Base-by-base conservation (phyloP, 78 protist genomes). In the Chrysochromulina parva region DNA sequence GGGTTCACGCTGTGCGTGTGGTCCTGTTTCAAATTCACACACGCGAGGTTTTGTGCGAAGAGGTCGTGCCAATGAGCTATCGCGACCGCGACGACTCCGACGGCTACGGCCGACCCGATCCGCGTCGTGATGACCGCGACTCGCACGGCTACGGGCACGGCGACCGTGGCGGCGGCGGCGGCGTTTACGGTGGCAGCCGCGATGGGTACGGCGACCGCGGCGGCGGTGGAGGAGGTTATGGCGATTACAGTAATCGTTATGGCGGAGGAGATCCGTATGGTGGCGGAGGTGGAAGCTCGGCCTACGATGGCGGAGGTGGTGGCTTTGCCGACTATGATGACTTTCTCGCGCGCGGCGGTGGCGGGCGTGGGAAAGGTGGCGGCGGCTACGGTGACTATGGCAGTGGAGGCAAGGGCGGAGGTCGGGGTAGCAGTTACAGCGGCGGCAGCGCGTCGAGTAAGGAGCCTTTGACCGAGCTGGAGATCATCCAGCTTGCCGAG, bases 81-180 rank as follows among this genome's bases (percentile, higher is more conserved):
- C 38, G 38, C 38, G 38, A 38, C 38, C 38, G 38, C 38, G 62
- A 58, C 62, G 62, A 58, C 62, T 58, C 13, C 62, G 24, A 13
- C 62, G 24, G 13, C 62, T 7, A 58, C 62, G 62, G 62, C 24
- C 62, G 62, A 13, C 62, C 24, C 62, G 62, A 58, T 13, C 24
- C 7, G 7, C 62, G 62, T 7, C 24, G 13, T 7, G 62, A 58
- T 13, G 7, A 58, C 62, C 62, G 62, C 13, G 62, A 58, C 62
- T 13, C 24, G 24, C 24, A 58, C 62, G 24, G 62, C 62, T 7
- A 58, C 62, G 24, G 62, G 24, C 24, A 58, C 62, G 24, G 62
- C 82, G 55, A 19, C 82, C 38, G 82, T 55, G 82, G 55, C 82
- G 26, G 82, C 82, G 13, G 26, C 71, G 28, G 71, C 71, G 71